Conservation (phyloP, 495 filamentous ascomycete genomes). For the Aspergillus sparsus region DNA sequence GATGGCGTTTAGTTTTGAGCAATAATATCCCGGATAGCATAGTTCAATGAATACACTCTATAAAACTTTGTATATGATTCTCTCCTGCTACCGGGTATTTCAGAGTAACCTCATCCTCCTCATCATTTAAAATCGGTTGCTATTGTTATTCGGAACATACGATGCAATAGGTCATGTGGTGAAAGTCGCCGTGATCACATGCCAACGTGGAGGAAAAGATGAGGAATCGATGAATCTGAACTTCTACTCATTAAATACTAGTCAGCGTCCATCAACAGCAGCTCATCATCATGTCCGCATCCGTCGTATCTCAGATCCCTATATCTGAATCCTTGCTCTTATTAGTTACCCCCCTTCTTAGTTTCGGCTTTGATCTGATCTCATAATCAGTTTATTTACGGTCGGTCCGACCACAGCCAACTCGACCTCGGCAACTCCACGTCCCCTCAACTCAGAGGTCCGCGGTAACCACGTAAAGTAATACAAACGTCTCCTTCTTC, state of each 20-base stretch:
- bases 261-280: slow-evolving; percentile 4
- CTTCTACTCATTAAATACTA: slow-evolving; percentile 1
- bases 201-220: not conserved
- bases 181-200: slow-evolving; percentile 20
- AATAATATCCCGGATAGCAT: slow-evolving; percentile 21
- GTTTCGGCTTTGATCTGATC: not conserved
- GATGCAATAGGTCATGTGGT: not conserved
- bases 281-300: not conserved
- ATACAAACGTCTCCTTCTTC: not conserved
- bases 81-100: too few species aligned
- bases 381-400: slow-evolving; percentile 10
- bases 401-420: slow-evolving; percentile 20
- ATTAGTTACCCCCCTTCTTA: not conserved
- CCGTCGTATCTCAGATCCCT: not conserved
- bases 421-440: slow-evolving; percentile 39
- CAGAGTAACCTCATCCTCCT: not conserved
- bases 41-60: slow-evolving; percentile 1
- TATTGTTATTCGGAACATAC: not conserved
- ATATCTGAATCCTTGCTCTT: not conserved
- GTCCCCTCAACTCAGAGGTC: slow-evolving; percentile 34
- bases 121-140: too few species aligned
- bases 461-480: slow-evolving; percentile 25
- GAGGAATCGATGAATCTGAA: too few species aligned
- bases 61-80: too few species aligned
- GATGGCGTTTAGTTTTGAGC: slow-evolving; percentile 14